Conservation (phyloP, 345 rosid species). For the Bretschneidera sinensis region DNA sequence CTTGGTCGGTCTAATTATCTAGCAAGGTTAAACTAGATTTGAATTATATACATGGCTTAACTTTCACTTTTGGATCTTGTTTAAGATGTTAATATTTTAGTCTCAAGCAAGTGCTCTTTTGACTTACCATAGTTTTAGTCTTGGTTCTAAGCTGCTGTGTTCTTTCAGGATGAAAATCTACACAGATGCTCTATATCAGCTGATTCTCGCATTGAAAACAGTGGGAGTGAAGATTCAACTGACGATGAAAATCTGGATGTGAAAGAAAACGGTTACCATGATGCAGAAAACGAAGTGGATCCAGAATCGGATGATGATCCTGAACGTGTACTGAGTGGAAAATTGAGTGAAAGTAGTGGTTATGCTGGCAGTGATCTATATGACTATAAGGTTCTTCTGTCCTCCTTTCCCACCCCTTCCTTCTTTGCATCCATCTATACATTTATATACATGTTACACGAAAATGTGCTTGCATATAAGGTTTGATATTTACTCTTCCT, state of each 20-base stretch:
- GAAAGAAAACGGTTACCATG: conserved; percentile 74
- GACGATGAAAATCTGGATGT: conserved; percentile 76
- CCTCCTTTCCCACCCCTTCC: conserved; percentile 18
- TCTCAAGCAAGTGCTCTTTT: neutral
- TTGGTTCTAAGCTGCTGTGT: neutral
- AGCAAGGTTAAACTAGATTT: too few relatives aligned
- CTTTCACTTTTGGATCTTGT: too few relatives aligned
- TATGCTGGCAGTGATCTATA: conserved; percentile 81
- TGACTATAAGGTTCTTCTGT: conserved; percentile 68
- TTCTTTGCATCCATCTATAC: conserved; percentile 7
- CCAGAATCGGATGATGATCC: conserved; percentile 76
- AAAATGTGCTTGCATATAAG: neutral
- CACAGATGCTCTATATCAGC: conserved; percentile 94
- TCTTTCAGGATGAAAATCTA: conserved; percentile 86
- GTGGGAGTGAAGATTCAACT: conserved; percentile 85
- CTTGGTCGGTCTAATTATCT: too few relatives aligned
- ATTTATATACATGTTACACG: neutral
- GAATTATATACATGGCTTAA: too few relatives aligned
- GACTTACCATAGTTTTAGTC: neutral
- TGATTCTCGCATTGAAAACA: conserved; percentile 81
- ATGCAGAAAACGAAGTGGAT: conserved; percentile 86
- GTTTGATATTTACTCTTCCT: neutral
- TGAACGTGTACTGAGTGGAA: conserved; percentile 74
- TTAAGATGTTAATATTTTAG: too few relatives aligned
- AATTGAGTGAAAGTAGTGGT: conserved; percentile 88